phyloP scores from a whole-genome alignment of 2,329 filamentous ascomycete genomes.

The Fusarium sp. region DNA sequence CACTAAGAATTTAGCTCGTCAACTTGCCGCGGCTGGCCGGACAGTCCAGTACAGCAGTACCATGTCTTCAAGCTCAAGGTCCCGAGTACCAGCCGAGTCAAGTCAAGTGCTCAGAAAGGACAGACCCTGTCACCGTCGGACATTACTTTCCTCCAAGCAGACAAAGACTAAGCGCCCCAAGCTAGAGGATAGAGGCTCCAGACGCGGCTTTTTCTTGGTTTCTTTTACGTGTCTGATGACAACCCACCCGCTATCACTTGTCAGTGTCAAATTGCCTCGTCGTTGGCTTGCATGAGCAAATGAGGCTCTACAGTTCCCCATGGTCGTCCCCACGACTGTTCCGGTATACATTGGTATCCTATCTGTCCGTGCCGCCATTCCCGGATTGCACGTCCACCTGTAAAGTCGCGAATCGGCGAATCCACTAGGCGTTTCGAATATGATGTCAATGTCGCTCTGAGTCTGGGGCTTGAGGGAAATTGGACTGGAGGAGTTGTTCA shows the following conservation, averaged over 20 bases:
- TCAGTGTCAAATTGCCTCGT: slow-evolving; percentile 22
- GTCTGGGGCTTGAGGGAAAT: slow-evolving; percentile 29
- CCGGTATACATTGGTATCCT: slow-evolving; percentile 25
- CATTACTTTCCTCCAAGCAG: slow-evolving; percentile 38
- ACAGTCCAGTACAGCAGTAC: slow-evolving; percentile 1
- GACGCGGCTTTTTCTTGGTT: slow-evolving; percentile 41
- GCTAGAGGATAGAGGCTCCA: slow-evolving; percentile 34
- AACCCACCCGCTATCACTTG: slow-evolving; percentile 45
- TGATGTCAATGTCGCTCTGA: slow-evolving; percentile 41
- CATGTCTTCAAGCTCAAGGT: slow-evolving; percentile 18
- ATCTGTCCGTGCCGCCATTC: slow-evolving; percentile 46
- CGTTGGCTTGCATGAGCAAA: slow-evolving; percentile 36
- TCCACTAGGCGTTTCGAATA: slow-evolving; percentile 13
- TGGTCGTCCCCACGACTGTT: slow-evolving; percentile 11
- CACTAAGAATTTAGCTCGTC: slow-evolving; percentile 31
- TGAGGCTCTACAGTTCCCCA: slow-evolving; percentile 41
- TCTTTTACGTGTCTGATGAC: slow-evolving; percentile 46
- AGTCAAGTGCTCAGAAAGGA: slow-evolving; percentile 29
- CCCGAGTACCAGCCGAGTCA: slow-evolving; percentile 29
- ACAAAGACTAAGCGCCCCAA: slow-evolving; percentile 28
- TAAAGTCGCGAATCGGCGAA: slow-evolving; percentile 28
- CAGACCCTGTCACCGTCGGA: slow-evolving; percentile 43
- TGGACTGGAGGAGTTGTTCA: slow-evolving; percentile 13
- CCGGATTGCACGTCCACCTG: slow-evolving; percentile 26
- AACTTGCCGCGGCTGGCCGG: slow-evolving; percentile 45